Percentiles rank a stretch among this genome's conserved stretches.
Conservation (phyloP, 495 filamentous ascomycete species). For the Chaetomidium leptoderma region DNA sequence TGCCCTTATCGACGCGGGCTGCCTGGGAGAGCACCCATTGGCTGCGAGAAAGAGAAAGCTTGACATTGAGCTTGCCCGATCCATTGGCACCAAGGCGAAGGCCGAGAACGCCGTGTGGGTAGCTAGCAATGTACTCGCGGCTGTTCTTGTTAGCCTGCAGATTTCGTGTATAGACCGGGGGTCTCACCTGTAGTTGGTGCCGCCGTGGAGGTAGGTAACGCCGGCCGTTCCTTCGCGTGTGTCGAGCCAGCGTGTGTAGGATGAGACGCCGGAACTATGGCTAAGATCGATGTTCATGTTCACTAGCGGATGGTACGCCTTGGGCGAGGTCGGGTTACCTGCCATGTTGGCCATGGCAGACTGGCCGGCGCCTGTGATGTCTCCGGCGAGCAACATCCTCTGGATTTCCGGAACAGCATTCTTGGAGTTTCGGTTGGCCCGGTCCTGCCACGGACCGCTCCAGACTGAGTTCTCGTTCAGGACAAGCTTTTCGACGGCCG, state of each 20-base stretch:
- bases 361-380: background rate
- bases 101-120: background rate
- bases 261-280: background rate
- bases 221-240: background rate
- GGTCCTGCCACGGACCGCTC: background rate
- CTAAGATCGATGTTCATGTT: background rate
- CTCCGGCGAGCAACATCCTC: background rate
- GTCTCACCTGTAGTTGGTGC: background rate
- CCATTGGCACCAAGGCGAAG: background rate
- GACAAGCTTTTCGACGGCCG: background rate
- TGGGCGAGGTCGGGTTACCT: background rate
- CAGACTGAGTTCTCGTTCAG: slow-evolving; percentile 3
- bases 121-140: slow-evolving; percentile 2
- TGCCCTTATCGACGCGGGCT: background rate
- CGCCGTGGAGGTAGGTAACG: background rate
- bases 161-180: no score
- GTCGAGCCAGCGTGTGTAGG: slow-evolving; percentile 1
- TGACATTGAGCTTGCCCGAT: background rate
- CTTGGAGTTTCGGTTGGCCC: background rate
- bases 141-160: background rate
- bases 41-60: background rate
- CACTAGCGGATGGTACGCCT: background rate
- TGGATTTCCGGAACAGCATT: background rate
- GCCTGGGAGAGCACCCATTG: background rate
- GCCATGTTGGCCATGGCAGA: background rate